A percentile compares a stretch with the other conserved stretches of the same genome.
Conservation (phyloP, 768 basidiomycete species). For the Gymnopilus junonius region DNA sequence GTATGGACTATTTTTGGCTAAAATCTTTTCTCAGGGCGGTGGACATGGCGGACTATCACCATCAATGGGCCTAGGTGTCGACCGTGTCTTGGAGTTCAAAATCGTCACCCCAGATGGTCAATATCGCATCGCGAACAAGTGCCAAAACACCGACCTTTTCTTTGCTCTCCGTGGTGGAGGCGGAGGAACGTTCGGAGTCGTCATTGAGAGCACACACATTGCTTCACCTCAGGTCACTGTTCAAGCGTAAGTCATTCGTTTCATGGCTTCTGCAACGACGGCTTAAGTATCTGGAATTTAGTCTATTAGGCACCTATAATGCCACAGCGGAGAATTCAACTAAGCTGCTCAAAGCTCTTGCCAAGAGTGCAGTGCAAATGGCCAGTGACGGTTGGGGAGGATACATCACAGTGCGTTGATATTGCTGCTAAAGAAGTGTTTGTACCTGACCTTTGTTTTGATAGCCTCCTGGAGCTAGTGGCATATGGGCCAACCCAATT, state of each 20-base stretch:
- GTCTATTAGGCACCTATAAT: slow-evolving; percentile 19
- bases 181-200: slow-evolving; percentile 47
- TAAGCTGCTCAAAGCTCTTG: slow-evolving; percentile 17
- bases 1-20: background rate
- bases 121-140: slow-evolving; percentile 42
- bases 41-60: slow-evolving; percentile 22
- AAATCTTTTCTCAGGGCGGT: slow-evolving; percentile 13
- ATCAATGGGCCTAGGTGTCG: slow-evolving; percentile 19
- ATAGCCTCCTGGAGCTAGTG: slow-evolving; percentile 16
- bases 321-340: slow-evolving; percentile 17
- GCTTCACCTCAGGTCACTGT: slow-evolving; percentile 18
- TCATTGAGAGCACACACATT: slow-evolving; percentile 28
- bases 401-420: slow-evolving; percentile 20
- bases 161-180: slow-evolving; percentile 49
- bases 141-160: slow-evolving; percentile 48
- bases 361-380: slow-evolving; percentile 17
- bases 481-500: slow-evolving; percentile 21
- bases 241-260: slow-evolving; percentile 15
- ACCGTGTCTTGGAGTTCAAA: slow-evolving; percentile 29
- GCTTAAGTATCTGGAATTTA: background rate
- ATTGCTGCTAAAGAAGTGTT: background rate
- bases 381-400: slow-evolving; percentile 26
- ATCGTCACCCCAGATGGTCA: slow-evolving; percentile 48
- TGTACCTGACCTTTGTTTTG: background rate
- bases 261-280: background rate